These are phyloP conservation scores for Gryganskiella cystojenkinii DNA, from an alignment of 192 early-diverging fungal genomes.

Conservation along the genomic window DNA sequence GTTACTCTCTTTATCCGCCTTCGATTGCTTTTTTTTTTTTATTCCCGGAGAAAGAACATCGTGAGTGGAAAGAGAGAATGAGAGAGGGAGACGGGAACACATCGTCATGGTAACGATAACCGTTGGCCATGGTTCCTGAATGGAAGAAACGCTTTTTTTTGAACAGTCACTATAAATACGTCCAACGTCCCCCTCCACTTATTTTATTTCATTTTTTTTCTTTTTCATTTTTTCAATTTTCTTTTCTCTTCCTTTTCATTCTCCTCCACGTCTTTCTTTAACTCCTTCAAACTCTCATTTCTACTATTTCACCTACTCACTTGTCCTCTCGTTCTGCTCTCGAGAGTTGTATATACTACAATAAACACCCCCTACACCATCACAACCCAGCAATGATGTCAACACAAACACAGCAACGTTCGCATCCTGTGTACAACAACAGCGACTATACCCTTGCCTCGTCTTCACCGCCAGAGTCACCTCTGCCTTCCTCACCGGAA, in stretches of 20 bases:
- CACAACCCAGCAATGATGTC: conserved; percentile 2
- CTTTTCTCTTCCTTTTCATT: background rate
- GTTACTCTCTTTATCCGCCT: too few species aligned
- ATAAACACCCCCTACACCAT: background rate
- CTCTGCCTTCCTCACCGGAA: background rate
- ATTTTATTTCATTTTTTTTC: background rate
- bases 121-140: background rate
- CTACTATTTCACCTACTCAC: background rate
- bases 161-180: too few species aligned
- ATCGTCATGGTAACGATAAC: background rate
- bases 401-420: conserved; percentile 3
- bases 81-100: too few species aligned
- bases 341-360: background rate
- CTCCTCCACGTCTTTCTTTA: background rate
- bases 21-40: background rate
- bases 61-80: background rate
- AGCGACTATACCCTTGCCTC: background rate
- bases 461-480: conserved; percentile 6
- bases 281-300: background rate
- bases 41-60: too few species aligned
- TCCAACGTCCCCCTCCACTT: background rate
- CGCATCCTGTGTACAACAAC: background rate
- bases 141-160: background rate
- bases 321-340: background rate
- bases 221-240: background rate